phyloP scores from a whole-genome alignment of 768 basidiomycete genomes.

The Tylopilus vinaceipallidus region DNA sequence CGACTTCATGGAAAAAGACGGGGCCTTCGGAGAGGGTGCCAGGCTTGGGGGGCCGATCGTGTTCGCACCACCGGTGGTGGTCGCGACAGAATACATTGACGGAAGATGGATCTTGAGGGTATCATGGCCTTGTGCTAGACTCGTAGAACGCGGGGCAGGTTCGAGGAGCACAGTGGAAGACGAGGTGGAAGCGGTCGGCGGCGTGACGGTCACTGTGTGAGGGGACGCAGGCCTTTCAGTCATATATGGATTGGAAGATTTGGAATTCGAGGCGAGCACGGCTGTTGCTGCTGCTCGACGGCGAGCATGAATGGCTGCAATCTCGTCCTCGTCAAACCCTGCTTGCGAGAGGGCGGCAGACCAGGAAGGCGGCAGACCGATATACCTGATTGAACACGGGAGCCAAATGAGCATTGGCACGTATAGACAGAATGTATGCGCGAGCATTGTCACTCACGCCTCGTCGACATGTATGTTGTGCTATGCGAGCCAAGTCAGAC shows the following conservation, averaged over 20 bases:
- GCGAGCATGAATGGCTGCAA: constrained; percentile 52
- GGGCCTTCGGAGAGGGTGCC: constrained; percentile 14
- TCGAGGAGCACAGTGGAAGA: constrained; percentile 17
- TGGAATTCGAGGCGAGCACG: background rate
- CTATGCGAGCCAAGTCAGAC: constrained; percentile 33
- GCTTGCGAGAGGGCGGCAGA: constrained; percentile 54
- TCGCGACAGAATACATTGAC: constrained; percentile 12
- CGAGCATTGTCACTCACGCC: constrained; percentile 45
- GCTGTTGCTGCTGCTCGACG: constrained; percentile 25
- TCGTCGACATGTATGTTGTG: constrained; percentile 82
- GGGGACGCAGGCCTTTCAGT: constrained; percentile 15
- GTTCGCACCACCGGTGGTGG: constrained; percentile 4
- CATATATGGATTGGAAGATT: constrained; percentile 7
- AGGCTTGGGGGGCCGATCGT: constrained; percentile 2
- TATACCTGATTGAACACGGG: constrained; percentile 38
- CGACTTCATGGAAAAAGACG: constrained; percentile 24
- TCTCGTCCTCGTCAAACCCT: constrained; percentile 70
- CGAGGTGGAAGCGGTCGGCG: constrained; percentile 20
- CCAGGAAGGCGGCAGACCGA: constrained; percentile 76
- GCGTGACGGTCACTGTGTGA: background rate
- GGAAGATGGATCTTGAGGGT: constrained; percentile 9
- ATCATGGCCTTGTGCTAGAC: constrained; percentile 11
- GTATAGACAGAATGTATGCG: background rate
- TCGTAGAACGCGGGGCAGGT: constrained; percentile 27
- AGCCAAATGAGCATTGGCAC: background rate